Base-by-base conservation (phyloP, 768 basidiomycete genomes). In the Asterophora lycoperdoides region DNA sequence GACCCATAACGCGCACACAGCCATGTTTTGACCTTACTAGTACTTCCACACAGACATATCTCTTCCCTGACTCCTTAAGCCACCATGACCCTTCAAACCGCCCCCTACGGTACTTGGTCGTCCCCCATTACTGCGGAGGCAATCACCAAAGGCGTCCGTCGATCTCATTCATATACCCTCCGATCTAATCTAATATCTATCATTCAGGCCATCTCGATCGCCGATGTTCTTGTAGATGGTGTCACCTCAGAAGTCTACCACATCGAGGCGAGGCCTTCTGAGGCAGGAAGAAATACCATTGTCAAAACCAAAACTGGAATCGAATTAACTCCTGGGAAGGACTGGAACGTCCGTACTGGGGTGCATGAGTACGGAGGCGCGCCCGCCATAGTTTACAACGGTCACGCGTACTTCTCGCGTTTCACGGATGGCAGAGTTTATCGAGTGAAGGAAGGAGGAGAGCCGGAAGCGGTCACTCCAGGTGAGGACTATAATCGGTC, bases 311-410 rank as follows among this genome's bases (percentile, higher is more conserved):
- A 64, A 19, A 64, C 66, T 4, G 67, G 70, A 17, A 62, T 64
- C 35, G 88, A 89, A 40, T 58, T 86, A 18, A 71, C 82, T 32
- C 43, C 43, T 10, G 75, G 74, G 1, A 58, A 66, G 28, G 72
- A 70, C 0, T 86, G 77, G 73, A 83, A 84, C 60, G 78, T 79
- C 3, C 71, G 78, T 28, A 73, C 73, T 0, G 60, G 71, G n/a
- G 83, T 86, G 1, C 77, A 86, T 29, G 84, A 84, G 59, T 86
- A 85, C 47, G 84, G 85, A 2, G 84, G 84, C 11, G 80, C 71
- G 5, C 68, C 78, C 1, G 77, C 79, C 1, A 69, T 74, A 26
- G 77, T 74, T 0, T 59, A 76, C 42, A 69, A 66, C 32, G 73
- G 69, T 4, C 62, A 64, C 7, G 56, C 77, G 13, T 79, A 79